A percentile compares a stretch with the other conserved stretches of the same genome.
These are phyloP conservation scores for Solanum ossicruentum DNA, from an alignment of 257 asterid genomes.

Conservation along the genomic window DNA sequence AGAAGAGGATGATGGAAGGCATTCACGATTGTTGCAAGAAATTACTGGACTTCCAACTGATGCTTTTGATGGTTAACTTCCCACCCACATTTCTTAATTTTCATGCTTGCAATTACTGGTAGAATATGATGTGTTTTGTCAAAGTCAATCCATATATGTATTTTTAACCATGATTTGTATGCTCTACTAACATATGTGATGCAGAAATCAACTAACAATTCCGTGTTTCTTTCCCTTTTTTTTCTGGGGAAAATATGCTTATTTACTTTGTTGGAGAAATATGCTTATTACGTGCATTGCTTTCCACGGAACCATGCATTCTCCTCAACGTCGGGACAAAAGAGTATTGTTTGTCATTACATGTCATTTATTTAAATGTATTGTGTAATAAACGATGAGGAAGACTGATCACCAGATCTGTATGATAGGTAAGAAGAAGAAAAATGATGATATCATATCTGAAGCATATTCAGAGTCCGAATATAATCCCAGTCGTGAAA, in stretches of 20 bases:
- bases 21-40: slow-evolving; percentile 59
- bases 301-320: neutral
- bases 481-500: slow-evolving; percentile 61
- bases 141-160: neutral
- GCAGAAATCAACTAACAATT: neutral
- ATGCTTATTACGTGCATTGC: neutral
- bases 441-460: slow-evolving; percentile 34
- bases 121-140: neutral
- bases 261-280: neutral
- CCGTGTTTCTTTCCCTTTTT: neutral
- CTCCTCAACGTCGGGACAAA: neutral
- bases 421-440: slow-evolving; percentile 42
- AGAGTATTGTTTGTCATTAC: neutral
- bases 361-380: neutral
- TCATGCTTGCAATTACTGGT: neutral
- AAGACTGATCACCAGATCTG: neutral
- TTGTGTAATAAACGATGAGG: neutral
- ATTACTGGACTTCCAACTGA: slow-evolving; percentile 75
- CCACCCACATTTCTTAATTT: neutral
- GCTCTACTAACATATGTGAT: neutral
- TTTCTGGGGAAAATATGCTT: too few species aligned
- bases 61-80: slow-evolving; percentile 53
- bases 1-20: slow-evolving; percentile 41
- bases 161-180: neutral
- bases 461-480: slow-evolving; percentile 95